A percentile compares a stretch with the other conserved stretches of the same genome.
Evolutionary conservation across 2,329 filamentous ascomycete species (phyloP).

Genomic region (Rhynchosporium graminicola): DNA sequence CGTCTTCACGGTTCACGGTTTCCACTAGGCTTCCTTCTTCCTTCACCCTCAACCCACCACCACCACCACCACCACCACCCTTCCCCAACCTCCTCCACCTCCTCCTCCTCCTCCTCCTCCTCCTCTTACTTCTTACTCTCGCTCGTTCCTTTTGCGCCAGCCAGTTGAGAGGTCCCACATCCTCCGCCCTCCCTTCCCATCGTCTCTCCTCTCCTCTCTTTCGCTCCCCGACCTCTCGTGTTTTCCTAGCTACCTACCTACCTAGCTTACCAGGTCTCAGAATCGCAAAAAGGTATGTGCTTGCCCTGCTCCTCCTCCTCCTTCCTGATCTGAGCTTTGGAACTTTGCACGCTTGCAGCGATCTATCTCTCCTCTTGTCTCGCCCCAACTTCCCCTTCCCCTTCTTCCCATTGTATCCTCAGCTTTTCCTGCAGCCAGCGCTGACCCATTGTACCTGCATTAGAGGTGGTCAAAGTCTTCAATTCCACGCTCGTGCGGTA

Average conservation of each 20-base stretch:
- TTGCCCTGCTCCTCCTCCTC: too few species aligned
- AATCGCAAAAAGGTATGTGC: conserved; percentile 33
- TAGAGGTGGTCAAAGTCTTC: conserved; percentile 39
- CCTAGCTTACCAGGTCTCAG: conserved; percentile 24
- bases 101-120: conserved; percentile 29
- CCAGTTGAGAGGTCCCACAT: conserved; percentile 13
- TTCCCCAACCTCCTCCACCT: conserved; percentile 18
- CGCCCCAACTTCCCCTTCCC: neutral
- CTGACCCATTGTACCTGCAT: conserved; percentile 42
- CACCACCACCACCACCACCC: conserved; percentile 9
- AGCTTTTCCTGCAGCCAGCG: conserved; percentile 37
- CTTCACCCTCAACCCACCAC: neutral
- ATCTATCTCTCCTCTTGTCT: conserved; percentile 27
- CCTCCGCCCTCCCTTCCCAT: conserved; percentile 20
- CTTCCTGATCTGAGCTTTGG: conserved; percentile 14
- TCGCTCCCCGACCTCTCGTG: conserved; percentile 33
- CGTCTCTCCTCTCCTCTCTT: too few species aligned
- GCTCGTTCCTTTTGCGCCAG: conserved; percentile 33
- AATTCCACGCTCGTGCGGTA: conserved; percentile 28
- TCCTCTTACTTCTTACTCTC: conserved; percentile 29
- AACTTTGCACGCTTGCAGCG: conserved; percentile 15
- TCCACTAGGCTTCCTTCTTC: too few species aligned
- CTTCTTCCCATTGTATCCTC: conserved; percentile 34
- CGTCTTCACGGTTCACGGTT: too few species aligned
- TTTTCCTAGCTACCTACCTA: conserved; percentile 23